Percentiles rank a stretch among this genome's conserved stretches.
Evolutionary conservation across 148 eudicot species (phyloP).

Genomic region (Rhododendron simsii): DNA sequence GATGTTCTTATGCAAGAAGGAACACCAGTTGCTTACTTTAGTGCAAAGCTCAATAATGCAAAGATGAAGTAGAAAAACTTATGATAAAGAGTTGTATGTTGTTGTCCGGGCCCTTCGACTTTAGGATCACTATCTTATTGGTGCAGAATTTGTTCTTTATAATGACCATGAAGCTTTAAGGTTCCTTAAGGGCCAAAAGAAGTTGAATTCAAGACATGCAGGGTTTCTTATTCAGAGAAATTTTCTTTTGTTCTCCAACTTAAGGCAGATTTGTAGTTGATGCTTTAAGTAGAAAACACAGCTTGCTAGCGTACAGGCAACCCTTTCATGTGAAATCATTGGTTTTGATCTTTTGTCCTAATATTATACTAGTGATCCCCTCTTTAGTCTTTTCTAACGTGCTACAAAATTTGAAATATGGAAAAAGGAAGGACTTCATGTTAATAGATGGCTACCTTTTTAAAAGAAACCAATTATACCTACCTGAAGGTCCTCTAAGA

Average conservation of each 20-base stretch:
- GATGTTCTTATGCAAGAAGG: too few species aligned
- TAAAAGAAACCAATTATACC: neutral
- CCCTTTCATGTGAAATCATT: neutral
- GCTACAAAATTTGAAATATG: neutral
- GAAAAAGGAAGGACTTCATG: neutral
- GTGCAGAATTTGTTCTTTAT: too few species aligned
- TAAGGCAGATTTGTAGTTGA: neutral
- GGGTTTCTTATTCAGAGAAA: neutral
- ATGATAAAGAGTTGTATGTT: too few species aligned
- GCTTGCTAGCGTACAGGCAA: neutral
- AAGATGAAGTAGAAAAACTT: too few species aligned
- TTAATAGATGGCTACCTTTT: neutral
- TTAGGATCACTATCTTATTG: too few species aligned
- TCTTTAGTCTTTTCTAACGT: neutral
- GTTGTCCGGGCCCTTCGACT: too few species aligned
- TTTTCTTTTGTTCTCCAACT: neutral
- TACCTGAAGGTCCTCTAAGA: neutral
- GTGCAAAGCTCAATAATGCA: too few species aligned
- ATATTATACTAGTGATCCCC: neutral
- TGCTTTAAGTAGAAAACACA: neutral
- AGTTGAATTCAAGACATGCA: neutral
- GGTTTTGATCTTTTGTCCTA: neutral
- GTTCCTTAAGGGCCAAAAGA: too few species aligned
- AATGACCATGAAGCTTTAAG: too few species aligned
- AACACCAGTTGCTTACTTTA: too few species aligned